Conservation (phyloP, 768 basidiomycete species). For the Kwoniella botswanensis region DNA sequence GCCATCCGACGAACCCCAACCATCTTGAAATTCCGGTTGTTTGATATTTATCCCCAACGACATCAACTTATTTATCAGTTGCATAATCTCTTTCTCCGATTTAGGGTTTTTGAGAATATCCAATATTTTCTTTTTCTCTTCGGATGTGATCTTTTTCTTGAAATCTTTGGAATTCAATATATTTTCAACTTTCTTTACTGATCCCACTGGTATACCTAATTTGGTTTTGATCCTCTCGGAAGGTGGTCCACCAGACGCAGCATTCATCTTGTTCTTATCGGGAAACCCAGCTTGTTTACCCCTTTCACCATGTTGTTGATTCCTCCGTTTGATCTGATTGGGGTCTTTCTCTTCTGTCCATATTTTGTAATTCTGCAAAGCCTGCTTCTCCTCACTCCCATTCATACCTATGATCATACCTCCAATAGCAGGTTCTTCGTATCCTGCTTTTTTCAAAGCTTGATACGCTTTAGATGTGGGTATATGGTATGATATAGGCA, state of each 20-base stretch:
- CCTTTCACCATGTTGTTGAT: conserved; percentile 1
- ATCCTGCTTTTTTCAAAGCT: conserved; percentile 9
- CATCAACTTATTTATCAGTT: neutral
- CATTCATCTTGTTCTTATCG: neutral
- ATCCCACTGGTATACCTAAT: conserved; percentile 13
- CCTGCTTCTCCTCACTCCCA: neutral
- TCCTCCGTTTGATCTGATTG: conserved; percentile 1
- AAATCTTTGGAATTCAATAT: conserved; percentile 1
- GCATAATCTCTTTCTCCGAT: conserved; percentile 3
- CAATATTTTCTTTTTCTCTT: conserved; percentile 4
- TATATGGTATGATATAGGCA: conserved; percentile 8
- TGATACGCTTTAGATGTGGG: conserved; percentile 1
- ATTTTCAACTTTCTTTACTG: conserved; percentile 12
- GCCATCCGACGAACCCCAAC: conserved; percentile 11
- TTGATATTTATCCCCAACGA: conserved; percentile 3
- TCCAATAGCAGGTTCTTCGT: conserved; percentile 7
- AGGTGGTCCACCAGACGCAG: neutral
- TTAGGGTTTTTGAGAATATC: conserved; percentile 13
- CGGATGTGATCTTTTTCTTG: neutral
- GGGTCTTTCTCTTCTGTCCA: conserved; percentile 14
- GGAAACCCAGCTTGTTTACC: conserved; percentile 7
- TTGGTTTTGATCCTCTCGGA: neutral
- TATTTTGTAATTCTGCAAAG: neutral
- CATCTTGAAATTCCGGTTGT: conserved; percentile 11
- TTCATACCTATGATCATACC: conserved; percentile 9